Evolutionary conservation across 129 eudicot genomes (phyloP).

Genomic region (Oenanthe sinensis): DNA sequence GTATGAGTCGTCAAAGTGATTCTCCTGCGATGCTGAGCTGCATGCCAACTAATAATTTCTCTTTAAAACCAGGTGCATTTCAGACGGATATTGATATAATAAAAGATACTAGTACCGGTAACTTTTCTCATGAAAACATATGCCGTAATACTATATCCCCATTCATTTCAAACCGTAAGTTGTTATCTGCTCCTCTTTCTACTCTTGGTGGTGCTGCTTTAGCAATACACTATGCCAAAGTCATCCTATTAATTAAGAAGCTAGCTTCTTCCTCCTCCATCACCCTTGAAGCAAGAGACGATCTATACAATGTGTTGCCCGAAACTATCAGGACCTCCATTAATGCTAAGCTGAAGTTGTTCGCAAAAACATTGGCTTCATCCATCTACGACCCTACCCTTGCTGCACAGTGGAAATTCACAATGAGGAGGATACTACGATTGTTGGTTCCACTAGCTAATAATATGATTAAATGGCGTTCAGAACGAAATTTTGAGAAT

Average conservation of each 20-base stretch:
- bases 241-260: constrained; percentile 60
- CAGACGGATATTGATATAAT: constrained; percentile 17
- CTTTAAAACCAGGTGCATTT: constrained; percentile 23
- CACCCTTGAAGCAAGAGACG: constrained; percentile 61
- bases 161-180: constrained; percentile 28
- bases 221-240: constrained; percentile 69
- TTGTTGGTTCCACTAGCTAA: constrained; percentile 96
- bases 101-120: constrained; percentile 5
- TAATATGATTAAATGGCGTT: constrained; percentile 76
- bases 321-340: constrained; percentile 45
- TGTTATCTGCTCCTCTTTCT: constrained; percentile 33
- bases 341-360: constrained; percentile 41
- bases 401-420: constrained; percentile 47
- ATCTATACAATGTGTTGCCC: constrained; percentile 69
- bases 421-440: constrained; percentile 48
- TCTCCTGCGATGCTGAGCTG: constrained; percentile 33
- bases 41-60: constrained; percentile 24
- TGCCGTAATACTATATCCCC: constrained; percentile 8
- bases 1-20: constrained; percentile 39
- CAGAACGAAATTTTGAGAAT: constrained; percentile 77
- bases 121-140: background rate
- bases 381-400: constrained; percentile 39
- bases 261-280: constrained; percentile 63
- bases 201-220: constrained; percentile 77
- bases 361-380: constrained; percentile 28